phyloP scores from a whole-genome alignment of 176 grass and related monocot species.

The Rhynchospora breviuscula region DNA sequence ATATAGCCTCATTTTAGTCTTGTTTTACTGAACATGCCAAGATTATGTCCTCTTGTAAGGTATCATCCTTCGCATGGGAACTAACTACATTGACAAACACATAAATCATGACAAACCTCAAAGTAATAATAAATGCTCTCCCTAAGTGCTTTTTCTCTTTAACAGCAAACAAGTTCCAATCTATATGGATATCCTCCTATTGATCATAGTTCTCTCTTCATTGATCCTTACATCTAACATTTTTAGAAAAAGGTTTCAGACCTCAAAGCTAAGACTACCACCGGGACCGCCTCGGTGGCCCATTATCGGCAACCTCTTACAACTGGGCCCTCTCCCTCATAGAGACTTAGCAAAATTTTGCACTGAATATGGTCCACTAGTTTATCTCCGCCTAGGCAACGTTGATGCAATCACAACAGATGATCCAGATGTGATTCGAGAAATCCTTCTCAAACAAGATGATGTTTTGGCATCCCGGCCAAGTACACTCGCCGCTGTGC shows the following conservation, averaged over 20 bases:
- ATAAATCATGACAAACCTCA: conserved; percentile 60
- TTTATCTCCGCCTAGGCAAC: conserved; percentile 79
- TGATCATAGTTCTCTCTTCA: conserved; percentile 46
- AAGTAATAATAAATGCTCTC: conserved; percentile 40
- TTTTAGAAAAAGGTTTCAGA: conserved; percentile 33
- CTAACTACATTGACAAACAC: conserved; percentile 51
- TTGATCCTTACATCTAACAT: conserved; percentile 34
- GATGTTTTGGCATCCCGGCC: conserved; percentile 83
- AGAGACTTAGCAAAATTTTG: conserved; percentile 78
- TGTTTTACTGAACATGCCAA: conserved; percentile 47
- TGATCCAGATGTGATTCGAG: conserved; percentile 78
- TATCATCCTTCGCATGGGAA: conserved; percentile 40
- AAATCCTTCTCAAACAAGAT: conserved; percentile 82
- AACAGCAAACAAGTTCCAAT: conserved; percentile 11
- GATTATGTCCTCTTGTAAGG: conserved; percentile 43
- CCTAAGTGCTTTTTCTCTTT: conserved; percentile 26
- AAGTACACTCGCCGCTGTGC: conserved; percentile 58
- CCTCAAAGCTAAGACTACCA: conserved; percentile 46
- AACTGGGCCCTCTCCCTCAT: conserved; percentile 70
- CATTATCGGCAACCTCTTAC: conserved; percentile 73
- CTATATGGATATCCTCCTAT: conserved; percentile 34
- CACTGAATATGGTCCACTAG: conserved; percentile 59
- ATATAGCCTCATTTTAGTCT: neutral
- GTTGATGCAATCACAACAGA: conserved; percentile 85
- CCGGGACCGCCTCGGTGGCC: conserved; percentile 78